Conservation (phyloP, 129 eudicot species). For the Gnaphalium uliginosum region DNA sequence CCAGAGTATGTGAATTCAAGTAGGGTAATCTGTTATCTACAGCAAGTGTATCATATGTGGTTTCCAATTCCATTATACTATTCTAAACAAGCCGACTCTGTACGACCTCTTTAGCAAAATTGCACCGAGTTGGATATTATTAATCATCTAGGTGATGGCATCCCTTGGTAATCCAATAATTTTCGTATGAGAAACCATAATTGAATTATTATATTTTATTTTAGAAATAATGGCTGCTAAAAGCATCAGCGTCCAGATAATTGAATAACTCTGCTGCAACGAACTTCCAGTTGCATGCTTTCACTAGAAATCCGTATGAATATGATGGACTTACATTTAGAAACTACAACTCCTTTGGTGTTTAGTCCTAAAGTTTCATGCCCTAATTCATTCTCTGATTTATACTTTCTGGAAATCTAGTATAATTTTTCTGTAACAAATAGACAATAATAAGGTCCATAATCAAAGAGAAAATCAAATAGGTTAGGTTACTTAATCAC, state of each 20-base stretch:
- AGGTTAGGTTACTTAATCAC: slow-evolving; percentile 3
- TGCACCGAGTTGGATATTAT: no score
- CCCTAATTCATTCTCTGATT: background rate
- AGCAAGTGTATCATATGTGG: background rate
- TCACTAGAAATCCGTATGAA: background rate
- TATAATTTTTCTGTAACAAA: background rate
- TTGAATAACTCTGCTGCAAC: background rate
- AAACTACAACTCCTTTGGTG: background rate
- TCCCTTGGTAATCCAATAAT: background rate
- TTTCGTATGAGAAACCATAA: background rate
- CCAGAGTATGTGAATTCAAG: background rate
- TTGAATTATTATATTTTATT: no score
- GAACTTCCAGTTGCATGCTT: background rate
- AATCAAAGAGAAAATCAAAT: slow-evolving; percentile 4
- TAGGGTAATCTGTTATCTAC: background rate
- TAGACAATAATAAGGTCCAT: background rate
- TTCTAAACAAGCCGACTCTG: background rate
- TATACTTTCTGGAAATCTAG: background rate
- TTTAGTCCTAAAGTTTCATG: background rate
- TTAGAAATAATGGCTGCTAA: background rate
- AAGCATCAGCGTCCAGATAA: background rate
- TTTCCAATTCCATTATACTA: no score
- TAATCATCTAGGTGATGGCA: background rate
- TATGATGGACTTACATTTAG: background rate
- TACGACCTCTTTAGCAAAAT: no score